Conservation (phyloP, 495 filamentous ascomycete species). For the Terfezia boudieri region DNA sequence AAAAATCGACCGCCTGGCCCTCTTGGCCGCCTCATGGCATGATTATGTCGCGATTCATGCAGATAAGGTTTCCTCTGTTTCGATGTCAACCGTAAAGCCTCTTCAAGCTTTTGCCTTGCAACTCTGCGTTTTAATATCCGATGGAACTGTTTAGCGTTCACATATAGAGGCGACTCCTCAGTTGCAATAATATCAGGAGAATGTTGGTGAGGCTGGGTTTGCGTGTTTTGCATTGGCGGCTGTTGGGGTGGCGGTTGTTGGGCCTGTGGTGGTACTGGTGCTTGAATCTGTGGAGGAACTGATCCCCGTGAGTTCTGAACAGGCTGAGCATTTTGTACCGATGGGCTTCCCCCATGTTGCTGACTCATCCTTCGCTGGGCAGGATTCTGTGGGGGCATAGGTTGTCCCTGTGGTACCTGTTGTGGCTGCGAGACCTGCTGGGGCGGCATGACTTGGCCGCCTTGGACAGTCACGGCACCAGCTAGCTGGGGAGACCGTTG, state of each 20-base stretch:
- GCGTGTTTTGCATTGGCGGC: slow-evolving; percentile 17
- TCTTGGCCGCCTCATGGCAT: slow-evolving; percentile 88
- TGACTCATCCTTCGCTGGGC: slow-evolving; percentile 17
- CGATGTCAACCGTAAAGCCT: slow-evolving; percentile 68
- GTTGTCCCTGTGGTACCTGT: slow-evolving; percentile 11
- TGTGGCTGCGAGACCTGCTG: slow-evolving; percentile 14
- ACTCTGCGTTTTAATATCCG: slow-evolving; percentile 85
- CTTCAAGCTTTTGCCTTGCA: slow-evolving; percentile 80
- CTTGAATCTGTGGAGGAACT: slow-evolving; percentile 18
- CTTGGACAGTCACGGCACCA: slow-evolving; percentile 12
- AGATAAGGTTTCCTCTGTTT: slow-evolving; percentile 95
- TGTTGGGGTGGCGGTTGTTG: slow-evolving; percentile 26
- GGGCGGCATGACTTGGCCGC: slow-evolving; percentile 12
- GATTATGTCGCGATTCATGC: slow-evolving; percentile 97
- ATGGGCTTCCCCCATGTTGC: slow-evolving; percentile 18
- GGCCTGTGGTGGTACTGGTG: slow-evolving; percentile 15
- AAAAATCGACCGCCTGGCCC: slow-evolving; percentile 93
- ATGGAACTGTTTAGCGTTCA: slow-evolving; percentile 98
- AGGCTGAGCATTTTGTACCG: slow-evolving; percentile 18
- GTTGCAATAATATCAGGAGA: slow-evolving; percentile 66
- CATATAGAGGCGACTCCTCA: slow-evolving; percentile 88
- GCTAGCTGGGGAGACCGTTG: slow-evolving; percentile 16
- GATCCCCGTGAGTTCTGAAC: slow-evolving; percentile 15
- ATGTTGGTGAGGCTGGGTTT: slow-evolving; percentile 40
- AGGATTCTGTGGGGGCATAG: slow-evolving; percentile 9